phyloP scores from a whole-genome alignment of 2,329 filamentous ascomycete genomes.

The Curvularia sp. region DNA sequence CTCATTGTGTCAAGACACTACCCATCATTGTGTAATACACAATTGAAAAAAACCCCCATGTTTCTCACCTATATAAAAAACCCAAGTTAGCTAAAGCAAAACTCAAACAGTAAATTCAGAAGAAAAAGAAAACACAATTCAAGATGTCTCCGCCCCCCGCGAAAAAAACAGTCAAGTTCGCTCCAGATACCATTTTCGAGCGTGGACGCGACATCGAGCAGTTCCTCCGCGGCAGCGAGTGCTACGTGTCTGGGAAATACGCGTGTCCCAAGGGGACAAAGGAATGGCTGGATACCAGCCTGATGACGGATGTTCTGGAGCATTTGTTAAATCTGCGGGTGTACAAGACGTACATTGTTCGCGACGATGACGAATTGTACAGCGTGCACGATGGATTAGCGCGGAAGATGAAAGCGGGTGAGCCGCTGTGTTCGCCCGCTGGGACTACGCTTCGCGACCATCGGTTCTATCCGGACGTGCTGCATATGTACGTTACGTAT shows the following conservation, averaged over 20 bases:
- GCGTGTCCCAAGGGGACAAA: background rate
- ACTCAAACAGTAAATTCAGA: background rate
- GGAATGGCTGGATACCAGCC: background rate
- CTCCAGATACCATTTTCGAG: background rate
- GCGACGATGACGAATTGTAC: background rate
- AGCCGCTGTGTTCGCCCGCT: background rate
- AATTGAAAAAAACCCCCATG: background rate
- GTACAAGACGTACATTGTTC: background rate
- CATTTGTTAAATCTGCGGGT: conserved; percentile 1
- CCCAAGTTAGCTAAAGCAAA: background rate
- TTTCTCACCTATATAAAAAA: background rate
- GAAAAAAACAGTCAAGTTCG: background rate
- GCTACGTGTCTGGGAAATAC: background rate
- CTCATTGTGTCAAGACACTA: no score
- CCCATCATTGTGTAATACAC: background rate
- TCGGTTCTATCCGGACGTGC: background rate
- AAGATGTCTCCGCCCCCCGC: background rate
- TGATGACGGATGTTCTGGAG: background rate
- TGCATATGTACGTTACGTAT: background rate
- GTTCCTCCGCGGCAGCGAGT: background rate
- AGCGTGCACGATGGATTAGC: background rate
- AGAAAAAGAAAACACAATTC: background rate
- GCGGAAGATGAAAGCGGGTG: background rate
- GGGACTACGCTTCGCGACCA: background rate
- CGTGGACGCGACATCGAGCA: background rate